Conservation (phyloP, 2,329 filamentous ascomycete species). For the Shiraia bambusicola region DNA sequence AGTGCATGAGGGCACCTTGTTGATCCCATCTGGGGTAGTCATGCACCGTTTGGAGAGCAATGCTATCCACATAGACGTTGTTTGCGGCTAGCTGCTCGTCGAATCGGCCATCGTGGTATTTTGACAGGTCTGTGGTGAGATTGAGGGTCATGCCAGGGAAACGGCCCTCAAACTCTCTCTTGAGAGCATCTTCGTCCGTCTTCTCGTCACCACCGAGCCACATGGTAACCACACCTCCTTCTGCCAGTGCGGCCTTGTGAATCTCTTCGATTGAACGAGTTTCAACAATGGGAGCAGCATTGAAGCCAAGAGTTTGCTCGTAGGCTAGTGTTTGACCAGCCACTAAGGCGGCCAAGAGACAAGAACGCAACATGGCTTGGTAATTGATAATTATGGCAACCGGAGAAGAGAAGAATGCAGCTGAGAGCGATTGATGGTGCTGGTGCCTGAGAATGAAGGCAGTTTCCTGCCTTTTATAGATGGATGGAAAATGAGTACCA, state of each 20-base stretch:
- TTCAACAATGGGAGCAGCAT: slow-evolving; percentile 31
- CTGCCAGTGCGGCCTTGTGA: slow-evolving; percentile 52
- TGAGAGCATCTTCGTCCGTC: slow-evolving; percentile 45
- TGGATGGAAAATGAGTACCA: too few species aligned
- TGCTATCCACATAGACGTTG: slow-evolving; percentile 46
- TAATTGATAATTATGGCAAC: too few species aligned
- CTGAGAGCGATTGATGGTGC: too few species aligned
- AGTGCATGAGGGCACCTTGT: slow-evolving; percentile 51
- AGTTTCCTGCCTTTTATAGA: too few species aligned
- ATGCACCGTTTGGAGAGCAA: slow-evolving; percentile 54
- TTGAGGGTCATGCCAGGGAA: slow-evolving; percentile 57
- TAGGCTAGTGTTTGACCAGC: neutral
- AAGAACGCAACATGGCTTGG: neutral
- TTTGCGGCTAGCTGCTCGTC: slow-evolving; percentile 49
- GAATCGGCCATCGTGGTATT: slow-evolving; percentile 54
- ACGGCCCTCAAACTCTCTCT: slow-evolving; percentile 47
- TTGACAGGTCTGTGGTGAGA: slow-evolving; percentile 57
- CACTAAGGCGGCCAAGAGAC: neutral
- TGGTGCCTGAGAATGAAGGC: too few species aligned
- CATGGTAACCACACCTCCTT: slow-evolving; percentile 50
- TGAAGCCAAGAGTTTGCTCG: slow-evolving; percentile 2
- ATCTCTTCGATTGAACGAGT: slow-evolving; percentile 54
- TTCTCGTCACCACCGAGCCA: slow-evolving; percentile 55
- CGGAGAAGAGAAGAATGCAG: too few species aligned
- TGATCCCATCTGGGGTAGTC: slow-evolving; percentile 56